These are phyloP conservation scores for Omphalea diandra DNA, from an alignment of 441 rosid genomes.

Conservation along the genomic window DNA sequence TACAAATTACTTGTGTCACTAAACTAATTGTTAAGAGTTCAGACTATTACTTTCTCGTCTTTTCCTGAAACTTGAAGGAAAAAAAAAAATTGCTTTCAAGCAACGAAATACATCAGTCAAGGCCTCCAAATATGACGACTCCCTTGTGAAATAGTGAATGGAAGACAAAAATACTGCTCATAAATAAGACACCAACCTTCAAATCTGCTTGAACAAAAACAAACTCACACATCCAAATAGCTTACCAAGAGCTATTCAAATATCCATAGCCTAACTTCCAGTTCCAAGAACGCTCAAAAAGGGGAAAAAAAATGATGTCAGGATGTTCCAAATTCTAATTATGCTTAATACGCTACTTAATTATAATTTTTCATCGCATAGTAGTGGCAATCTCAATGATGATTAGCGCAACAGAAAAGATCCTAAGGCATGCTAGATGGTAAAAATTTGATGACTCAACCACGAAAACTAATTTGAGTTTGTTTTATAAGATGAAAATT, in stretches of 20 bases:
- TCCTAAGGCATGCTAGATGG: not conserved
- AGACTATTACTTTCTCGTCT: not conserved
- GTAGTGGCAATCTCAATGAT: not conserved
- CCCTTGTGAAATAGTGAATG: not conserved
- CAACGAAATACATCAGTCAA: slow-evolving; percentile 2
- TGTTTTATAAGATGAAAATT: no score
- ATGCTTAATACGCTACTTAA: no score
- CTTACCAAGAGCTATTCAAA: no score
- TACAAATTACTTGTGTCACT: not conserved
- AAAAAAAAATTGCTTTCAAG: not conserved
- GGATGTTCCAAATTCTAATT: no score
- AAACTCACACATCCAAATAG: not conserved
- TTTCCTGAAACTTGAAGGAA: not conserved
- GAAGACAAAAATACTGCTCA: not conserved
- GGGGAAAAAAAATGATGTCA: no score
- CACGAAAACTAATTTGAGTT: not conserved
- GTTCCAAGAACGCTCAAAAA: no score
- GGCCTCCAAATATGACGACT: slow-evolving; percentile 14
- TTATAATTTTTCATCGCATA: not conserved
- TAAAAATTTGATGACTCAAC: not conserved
- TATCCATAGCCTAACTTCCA: no score
- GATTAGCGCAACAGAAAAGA: not conserved
- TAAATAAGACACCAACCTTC: not conserved
- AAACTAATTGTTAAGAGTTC: no score
- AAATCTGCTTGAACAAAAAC: not conserved